Evolutionary conservation across 208 protist species (phyloP), one percentile per base, ranked within the genome.

Genomic region (Lotmaria passim): DNA sequence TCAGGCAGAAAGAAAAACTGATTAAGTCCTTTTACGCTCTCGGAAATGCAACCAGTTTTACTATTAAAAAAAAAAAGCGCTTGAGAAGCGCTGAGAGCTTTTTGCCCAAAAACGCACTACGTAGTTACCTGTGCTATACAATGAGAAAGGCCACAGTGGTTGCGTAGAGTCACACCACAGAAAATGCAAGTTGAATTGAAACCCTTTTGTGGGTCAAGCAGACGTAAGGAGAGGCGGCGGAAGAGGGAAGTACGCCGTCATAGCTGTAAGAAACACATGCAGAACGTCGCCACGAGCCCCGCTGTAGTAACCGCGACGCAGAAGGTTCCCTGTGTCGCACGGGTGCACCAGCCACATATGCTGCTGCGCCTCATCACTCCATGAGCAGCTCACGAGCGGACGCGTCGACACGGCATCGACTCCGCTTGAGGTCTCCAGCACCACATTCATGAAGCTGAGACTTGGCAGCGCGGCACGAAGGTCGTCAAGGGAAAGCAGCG

Each of bases 281-380:
- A 93, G 53, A 19, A 78, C 26, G 47, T 83, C 76, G 4, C 74
- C 79, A 21, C 19, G 59, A 2, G 58, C 53, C 14, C 72, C 79
- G 50, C 79, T 43, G 14, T 58, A 73, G 7, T 52, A 43, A 34
- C 53, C 39, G 41, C 48, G 56, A 8, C 52, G 33, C 6, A 89
- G 26, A n/a, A 93, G 24, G 17, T 75, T 77, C 30, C 62, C 75
- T 19, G 75, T 78, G 52, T 93, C 87, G 52, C 87, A 93, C 50
- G 74, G 78, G 56, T 91, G 86, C 12, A 91, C 47, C 4, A 75
- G 55, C 82, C 83, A 91, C 59, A 85, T 59, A 26, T 79, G 26
- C 69, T 73, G 69, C 33, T 75, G 41, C 7, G 83, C 24, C 17
- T 91, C 86, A 14, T 91, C 80, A 57, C 51, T 76, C 60, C 82